Conservation (phyloP, 352 stramenopile species). For the Phytopythium sindhum region DNA sequence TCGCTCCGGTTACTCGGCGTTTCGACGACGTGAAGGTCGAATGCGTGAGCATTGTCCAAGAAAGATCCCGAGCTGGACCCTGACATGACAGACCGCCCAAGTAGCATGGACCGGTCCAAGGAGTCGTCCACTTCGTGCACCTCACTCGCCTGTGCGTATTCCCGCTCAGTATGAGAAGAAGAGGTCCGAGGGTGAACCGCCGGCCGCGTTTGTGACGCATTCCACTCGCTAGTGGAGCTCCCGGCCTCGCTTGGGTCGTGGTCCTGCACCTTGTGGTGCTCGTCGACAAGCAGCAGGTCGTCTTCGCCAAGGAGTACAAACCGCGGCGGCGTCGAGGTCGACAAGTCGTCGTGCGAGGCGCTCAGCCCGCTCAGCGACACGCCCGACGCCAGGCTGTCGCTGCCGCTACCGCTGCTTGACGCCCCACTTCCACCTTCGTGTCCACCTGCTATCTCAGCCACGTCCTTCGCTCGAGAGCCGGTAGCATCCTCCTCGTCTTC, state of each 20-base stretch:
- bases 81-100: conserved; percentile 38
- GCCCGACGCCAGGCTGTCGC: background rate
- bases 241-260: background rate
- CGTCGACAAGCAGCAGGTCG: conserved; percentile 31
- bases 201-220: background rate
- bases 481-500: background rate
- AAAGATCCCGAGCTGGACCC: conserved; percentile 6
- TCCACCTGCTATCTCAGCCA: background rate
- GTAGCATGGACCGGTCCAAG: conserved; percentile 52
- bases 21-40: background rate
- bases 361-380: conserved; percentile 4
- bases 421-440: background rate
- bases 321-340: conserved; percentile 26
- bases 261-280: background rate
- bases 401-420: too few relatives aligned
- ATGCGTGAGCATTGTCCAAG: background rate
- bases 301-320: conserved; percentile 65
- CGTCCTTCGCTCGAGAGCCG: background rate
- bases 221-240: background rate
- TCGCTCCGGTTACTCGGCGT: conserved; percentile 3
- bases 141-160: background rate
- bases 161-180: conserved; percentile 1
- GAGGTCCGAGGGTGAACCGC: background rate
- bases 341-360: background rate
- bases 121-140: conserved; percentile 17